Conservation (phyloP, 2,329 filamentous ascomycete species). For the Ceratocystis ficicola region DNA sequence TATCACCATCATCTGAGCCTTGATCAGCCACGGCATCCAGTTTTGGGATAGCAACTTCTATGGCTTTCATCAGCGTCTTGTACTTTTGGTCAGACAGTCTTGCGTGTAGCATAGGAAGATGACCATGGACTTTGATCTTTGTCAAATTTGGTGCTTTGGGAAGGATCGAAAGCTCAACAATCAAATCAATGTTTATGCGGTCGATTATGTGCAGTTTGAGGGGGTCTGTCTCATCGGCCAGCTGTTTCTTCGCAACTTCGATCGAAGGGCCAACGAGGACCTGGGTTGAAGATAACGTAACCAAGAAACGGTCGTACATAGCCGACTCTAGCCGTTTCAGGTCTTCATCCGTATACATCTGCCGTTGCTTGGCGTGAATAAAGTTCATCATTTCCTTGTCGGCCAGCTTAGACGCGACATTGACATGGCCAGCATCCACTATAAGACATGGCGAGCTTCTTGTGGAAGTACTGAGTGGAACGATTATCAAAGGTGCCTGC, state of each 20-base stretch:
- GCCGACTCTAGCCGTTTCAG: slow-evolving; percentile 75
- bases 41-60: slow-evolving; percentile 87
- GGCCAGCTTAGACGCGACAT: slow-evolving; percentile 84
- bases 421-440: slow-evolving; percentile 89
- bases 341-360: slow-evolving; percentile 78
- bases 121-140: slow-evolving; percentile 80
- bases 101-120: slow-evolving; percentile 82
- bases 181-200: slow-evolving; percentile 93
- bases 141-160: slow-evolving; percentile 89
- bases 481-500: slow-evolving; percentile 88
- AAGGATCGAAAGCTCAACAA: slow-evolving; percentile 92
- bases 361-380: slow-evolving; percentile 79
- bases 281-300: slow-evolving; percentile 90
- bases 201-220: slow-evolving; percentile 83
- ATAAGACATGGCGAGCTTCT: slow-evolving; percentile 78
- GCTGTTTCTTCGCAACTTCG: slow-evolving; percentile 72
- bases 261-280: slow-evolving; percentile 90
- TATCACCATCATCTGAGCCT: not conserved
- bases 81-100: slow-evolving; percentile 92
- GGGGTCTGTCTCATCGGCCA: slow-evolving; percentile 53
- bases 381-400: slow-evolving; percentile 83
- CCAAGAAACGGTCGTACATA: slow-evolving; percentile 94
- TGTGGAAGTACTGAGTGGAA: slow-evolving; percentile 82
- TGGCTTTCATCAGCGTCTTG: slow-evolving; percentile 89
- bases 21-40: slow-evolving; percentile 36